A percentile compares a stretch with the other conserved stretches of the same genome.
Conservation (phyloP, 805 yeast species). For the Lipomyces yamadae region DNA sequence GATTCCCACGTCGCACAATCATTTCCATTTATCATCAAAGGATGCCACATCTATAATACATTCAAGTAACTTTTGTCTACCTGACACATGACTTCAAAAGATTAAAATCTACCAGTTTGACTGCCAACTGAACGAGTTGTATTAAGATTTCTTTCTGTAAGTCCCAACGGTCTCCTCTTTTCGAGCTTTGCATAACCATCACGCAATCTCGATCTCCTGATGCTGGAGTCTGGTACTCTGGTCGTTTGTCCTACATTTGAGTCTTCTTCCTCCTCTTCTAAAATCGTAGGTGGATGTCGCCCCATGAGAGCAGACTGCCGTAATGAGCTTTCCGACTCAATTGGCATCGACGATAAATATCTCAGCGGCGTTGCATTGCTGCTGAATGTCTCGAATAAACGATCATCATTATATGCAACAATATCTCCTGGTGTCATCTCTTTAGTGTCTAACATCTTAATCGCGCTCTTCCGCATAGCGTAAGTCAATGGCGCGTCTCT, state of each 20-base stretch:
- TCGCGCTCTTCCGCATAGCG: not conserved
- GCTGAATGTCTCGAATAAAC: constrained; percentile 10
- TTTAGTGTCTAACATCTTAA: not conserved
- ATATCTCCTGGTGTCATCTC: not conserved
- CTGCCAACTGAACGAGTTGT: not conserved
- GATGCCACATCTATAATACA: not conserved
- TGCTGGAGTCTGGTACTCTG: not conserved
- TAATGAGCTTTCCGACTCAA: not conserved
- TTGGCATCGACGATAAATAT: constrained; percentile 1
- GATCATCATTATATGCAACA: not conserved
- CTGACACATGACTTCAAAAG: not conserved
- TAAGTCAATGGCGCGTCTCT: not conserved
- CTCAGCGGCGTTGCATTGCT: constrained; percentile 9
- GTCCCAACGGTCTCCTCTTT: not conserved
- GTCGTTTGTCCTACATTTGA: not conserved
- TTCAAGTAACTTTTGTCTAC: not conserved
- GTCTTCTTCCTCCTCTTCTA: constrained; percentile 16
- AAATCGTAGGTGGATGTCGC: constrained; percentile 12
- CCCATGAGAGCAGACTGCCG: not conserved
- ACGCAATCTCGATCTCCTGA: not conserved
- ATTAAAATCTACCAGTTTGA: too few species aligned
- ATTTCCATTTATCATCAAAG: not conserved
- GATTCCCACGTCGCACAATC: not conserved
- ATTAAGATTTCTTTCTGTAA: not conserved
- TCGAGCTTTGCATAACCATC: not conserved